Base-by-base conservation (phyloP, 805 yeast genomes). In the Monosporozyma aerobia region DNA sequence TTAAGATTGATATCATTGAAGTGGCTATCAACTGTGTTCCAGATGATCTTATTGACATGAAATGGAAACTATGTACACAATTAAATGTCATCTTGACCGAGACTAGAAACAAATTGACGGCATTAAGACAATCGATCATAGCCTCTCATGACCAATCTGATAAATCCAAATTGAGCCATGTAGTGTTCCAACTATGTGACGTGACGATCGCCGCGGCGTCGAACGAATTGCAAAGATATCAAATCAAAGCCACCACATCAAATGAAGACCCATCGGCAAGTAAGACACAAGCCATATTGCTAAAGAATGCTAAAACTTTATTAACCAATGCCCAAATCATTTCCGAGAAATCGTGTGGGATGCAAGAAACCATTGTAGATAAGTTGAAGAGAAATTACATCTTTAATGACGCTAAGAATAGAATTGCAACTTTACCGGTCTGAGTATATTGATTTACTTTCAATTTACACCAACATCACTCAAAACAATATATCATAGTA, bases 371-470 rank as follows among this genome's bases (percentile, higher is more conserved):
- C 39, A 57, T 66, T 10, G 57, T 60, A 0, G 69, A 66, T 53
- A 64, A 63, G 44, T 53, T 66, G 47, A 61, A 60, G 47, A 54
- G 70, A 30, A 66, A 66, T 50, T 63, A 61, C 48, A 58, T 63
- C 13, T 63, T 52, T 51, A 51, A 55, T 11, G 66, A 66, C 51
- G 63, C 67, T 5, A 44, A 43, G 14, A 51, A 51, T 19, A 54
- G 65, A 23, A 54, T 63, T n/a, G 30, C 35, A 3, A 16, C 35
- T 9, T 44, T 30, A 29, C 32, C 47, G 10, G 19, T 27, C 7
- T 27, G 13, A 33, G 10, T 14, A 33, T 5, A 33, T 11, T 14
- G n/a, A 13, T 13, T 33, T 13, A 9, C 39, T 7, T 33, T 33
- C n/a, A 13, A 13, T 7, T 33, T 19, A 19, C 19, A 13, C n/a